Evolutionary conservation across 257 asterid genomes (phyloP), one percentile per base, ranked within the genome.

Genomic region (Solanum ossicruentum): DNA sequence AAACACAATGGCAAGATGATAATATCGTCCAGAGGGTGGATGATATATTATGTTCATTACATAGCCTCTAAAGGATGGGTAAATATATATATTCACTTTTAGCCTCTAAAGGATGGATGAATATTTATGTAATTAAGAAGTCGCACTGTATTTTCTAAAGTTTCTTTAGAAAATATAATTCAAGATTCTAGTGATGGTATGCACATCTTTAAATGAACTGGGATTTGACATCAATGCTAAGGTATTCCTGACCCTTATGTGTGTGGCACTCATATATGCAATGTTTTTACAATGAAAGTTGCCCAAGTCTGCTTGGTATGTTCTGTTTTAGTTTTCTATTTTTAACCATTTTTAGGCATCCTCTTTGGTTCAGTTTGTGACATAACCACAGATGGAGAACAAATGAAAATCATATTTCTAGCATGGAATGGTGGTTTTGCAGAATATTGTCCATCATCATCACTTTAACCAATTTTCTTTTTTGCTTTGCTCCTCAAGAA

Each of bases 401-500:
- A 16, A 77, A 77, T 51, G 43, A 17, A 47, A 77, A 51, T 77
- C 23, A 26, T 78, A 23, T 54, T 51, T 78, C 82, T 52, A 26
- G 82, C 45, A 26, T 55, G 65, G 65, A 26, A 26, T 51, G 65
- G 26, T 17, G 16, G 65, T 52, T 78, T 26, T 26, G 28, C 45
- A 78, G 82, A 78, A 52, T 52, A 28, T 52, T 51, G 82, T 52
- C 82, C 63, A 78, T 78, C 65, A 26, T 52, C 49, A 52, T 78
- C 82, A 78, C 82, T 78, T 36, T 91, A 82, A 88, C 86, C 86
- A 39, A 39, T 84, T 83, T 57, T 80, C 57, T 82, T 86, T 86
- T 61, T 83, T 85, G 57, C 73, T 83, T 85, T 80, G 87, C 82
- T 77, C 63, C 65, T 89, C 84, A 86, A 96, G 99, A 95, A 96